Base-by-base conservation (phyloP, 306 rosid genomes). In the Acacia melanoxylon region DNA sequence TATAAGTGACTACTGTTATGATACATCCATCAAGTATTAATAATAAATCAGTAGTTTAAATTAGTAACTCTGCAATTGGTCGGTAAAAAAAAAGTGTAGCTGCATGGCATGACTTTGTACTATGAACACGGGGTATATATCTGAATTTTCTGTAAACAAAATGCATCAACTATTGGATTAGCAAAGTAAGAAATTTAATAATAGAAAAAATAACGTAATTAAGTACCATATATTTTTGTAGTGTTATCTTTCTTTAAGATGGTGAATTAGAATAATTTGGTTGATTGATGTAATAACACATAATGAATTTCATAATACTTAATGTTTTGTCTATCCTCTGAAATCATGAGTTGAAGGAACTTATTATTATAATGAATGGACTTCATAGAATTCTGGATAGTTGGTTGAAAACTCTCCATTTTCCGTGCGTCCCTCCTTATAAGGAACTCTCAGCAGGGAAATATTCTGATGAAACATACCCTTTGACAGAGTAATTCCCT, bases 71-170 rank as follows among this genome's bases (percentile, higher is more conserved):
- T 4, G 20, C 65, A 22, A 20, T 2, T 54, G 61, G 61, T 20
- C 11, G 11, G 19, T 2, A 19, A 19, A 54, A 54, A 8, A 54
- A 19, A 54, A 20, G 1, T 8, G 25, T 68, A 4, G 31, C 27
- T 37, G 5, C 9, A 20, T 31, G 41, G 62, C 48, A 31, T 77
- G 11, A 62, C 62, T 69, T 13, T 37, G 10, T 59, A 37, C n/a
- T 20, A 52, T 59, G 3, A 49, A 33, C 76, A 69, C 10, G 66
- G 52, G 13, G 37, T 67, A 40, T 29, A 20, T 59, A 35, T 72
- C 56, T 71, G 62, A 63, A 75, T 78, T 65, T 77, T 67, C 73
- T 59, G 12, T 29, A 16, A 31, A 44, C 70, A 51, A 71, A 76
- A 49, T 48, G 63, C 70, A 19, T 81, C 72, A 76, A 71, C 56